Base-by-base conservation (phyloP, 495 filamentous ascomycete genomes). In the Neurospora intermedia region DNA sequence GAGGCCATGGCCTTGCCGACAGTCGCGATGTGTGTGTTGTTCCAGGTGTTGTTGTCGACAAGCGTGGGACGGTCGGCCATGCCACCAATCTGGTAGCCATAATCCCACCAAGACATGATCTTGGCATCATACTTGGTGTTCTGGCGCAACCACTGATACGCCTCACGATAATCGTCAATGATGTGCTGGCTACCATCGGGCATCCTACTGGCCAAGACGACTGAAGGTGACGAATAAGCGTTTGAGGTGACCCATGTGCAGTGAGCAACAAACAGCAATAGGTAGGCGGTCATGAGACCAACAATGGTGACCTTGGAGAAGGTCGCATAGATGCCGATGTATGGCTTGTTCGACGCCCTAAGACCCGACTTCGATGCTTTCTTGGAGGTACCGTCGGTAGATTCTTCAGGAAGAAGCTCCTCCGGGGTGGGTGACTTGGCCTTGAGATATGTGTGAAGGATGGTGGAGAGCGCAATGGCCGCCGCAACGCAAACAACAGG, bases 101-200 rank as follows among this genome's bases (percentile, higher is more conserved):
- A 99, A 80, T 99, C 96, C 96, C 96, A 99, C 96, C 96, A 99
- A 18, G 93, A 94, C 96, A 98, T 98, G 78, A 99, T 92, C 88
- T 99, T 99, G 77, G 96, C 95, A 78, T 97, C 92, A 69, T 94
- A 88, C 20, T 90, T 85, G 4, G 96, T 98, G 81, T 99, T 99
- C 82, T 98, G 97, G 75, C 96, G 92, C 69, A 99, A 90, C 96
- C 96, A 99, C 83, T 99, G 97, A 85, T 99, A 99, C 3, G 96
- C 96, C 86, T 99, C 96, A 79, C 96, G 91, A 82, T 99, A 99
- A 81, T 99, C 96, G 78, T 99, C 96, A 79, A 99, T 99, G 81
- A 99, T 98, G 83, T 95, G 93, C 77, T 98, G 96, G 77, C 91
- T 94, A 71, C 96, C 96, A 83, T 99, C 96, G 2, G 96, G 94